A percentile compares a stretch with the other conserved stretches of the same genome.
These are phyloP conservation scores for Auricularia auricula-judae DNA, from an alignment of 768 basidiomycete species.

Conservation along the genomic window DNA sequence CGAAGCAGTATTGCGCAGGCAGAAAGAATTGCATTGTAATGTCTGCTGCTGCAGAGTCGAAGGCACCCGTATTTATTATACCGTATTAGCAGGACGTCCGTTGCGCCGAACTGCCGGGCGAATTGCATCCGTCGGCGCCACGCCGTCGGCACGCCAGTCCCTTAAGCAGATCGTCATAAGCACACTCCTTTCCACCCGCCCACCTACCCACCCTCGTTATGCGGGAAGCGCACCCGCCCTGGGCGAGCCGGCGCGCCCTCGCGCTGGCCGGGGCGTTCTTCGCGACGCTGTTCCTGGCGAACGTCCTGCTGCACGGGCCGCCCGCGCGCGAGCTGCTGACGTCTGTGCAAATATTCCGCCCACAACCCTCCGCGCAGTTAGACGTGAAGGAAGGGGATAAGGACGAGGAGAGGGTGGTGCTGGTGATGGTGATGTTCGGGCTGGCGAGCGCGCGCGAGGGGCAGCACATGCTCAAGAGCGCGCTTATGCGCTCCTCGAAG, in stretches of 20 bases:
- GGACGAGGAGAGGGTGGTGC: neutral
- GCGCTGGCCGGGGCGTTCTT: neutral
- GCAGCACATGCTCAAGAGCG: neutral
- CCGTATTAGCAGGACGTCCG: too few relatives aligned
- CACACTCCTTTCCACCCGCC: too few relatives aligned
- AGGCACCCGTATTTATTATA: too few relatives aligned
- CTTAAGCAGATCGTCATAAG: too few relatives aligned
- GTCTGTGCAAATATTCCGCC: neutral
- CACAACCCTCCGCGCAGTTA: neutral
- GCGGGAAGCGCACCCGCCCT: too few relatives aligned
- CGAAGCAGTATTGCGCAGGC: too few relatives aligned
- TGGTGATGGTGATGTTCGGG: neutral
- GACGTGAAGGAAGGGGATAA: neutral
- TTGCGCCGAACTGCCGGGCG: too few relatives aligned
- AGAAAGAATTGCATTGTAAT: too few relatives aligned
- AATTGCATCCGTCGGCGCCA: too few relatives aligned
- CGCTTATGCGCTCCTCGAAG: neutral
- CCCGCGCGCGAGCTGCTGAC: neutral
- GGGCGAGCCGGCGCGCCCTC: neutral
- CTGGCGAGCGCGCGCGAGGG: neutral
- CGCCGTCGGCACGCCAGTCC: too few relatives aligned
- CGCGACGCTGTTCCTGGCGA: neutral
- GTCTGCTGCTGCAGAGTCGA: too few relatives aligned
- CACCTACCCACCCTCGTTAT: too few relatives aligned
- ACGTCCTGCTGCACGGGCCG: neutral